Base-by-base conservation (phyloP, 306 rosid species). In the Luffa aegyptiaca region DNA sequence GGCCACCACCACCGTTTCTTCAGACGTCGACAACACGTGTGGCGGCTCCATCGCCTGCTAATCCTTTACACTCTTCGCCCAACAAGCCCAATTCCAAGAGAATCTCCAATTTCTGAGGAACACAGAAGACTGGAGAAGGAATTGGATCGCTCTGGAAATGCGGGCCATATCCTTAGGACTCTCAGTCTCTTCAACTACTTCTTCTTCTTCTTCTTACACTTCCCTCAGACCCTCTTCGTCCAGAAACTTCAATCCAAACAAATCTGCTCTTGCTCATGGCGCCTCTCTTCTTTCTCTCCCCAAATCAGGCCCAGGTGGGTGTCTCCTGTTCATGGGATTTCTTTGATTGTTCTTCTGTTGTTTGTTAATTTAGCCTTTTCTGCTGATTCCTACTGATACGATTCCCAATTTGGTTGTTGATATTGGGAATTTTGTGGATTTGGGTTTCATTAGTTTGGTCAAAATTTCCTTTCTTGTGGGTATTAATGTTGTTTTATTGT, bases 291-390 rank as follows among this genome's bases (percentile, higher is more conserved):
- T 86, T 21, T 81, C 86, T 81, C 81, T 86, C 79, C 81, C 86
- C 82, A 89, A 90, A 83, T 77, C 94, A 84, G 96, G 93, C 88
- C 73, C 96, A 83, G 99, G 99, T 96, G 41, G 77, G 81, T 52
- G 26, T 49, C 52, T 69, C 44, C 37, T 74, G 46, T 61, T 84
- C 12, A 17, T 14, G 37, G 3, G 20, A n/a, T 31, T 76, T 41
- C 33, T 41, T 46, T 17, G 4, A 39, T 48, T 20, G 35, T 36
- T 7, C 53, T 48, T 5, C 42, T 68, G 64, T 53, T 71, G n/a
- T 42, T 56, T 20, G 14, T 56, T n/a, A 36, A 6, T 21, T 41
- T 77, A 20, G 2, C 39, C 42, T 77, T 58, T 13, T 39, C 55
- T 58, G 55, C 45, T 74, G 5, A 70, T 26, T 61, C 3, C 13